phyloP scores from a whole-genome alignment of 2,329 filamentous ascomycete genomes.

The Xylaria multiplex region DNA sequence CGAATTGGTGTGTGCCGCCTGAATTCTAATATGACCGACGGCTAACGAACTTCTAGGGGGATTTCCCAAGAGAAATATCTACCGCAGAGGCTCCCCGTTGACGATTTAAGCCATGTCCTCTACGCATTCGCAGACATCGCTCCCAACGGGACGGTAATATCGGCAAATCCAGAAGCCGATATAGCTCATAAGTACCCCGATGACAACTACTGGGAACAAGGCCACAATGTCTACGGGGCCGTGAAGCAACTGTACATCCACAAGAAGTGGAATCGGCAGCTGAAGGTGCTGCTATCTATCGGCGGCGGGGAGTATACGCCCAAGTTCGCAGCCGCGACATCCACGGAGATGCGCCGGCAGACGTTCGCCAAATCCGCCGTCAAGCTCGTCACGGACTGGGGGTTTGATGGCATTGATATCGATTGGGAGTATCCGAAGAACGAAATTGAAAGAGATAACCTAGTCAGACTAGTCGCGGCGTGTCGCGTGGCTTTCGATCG shows the following conservation, averaged over 20 bases:
- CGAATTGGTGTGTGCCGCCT: constrained; percentile 59
- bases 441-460: constrained; percentile 53
- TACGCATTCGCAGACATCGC: constrained; percentile 65
- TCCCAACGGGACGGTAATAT: constrained; percentile 58
- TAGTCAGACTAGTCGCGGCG: constrained; percentile 55
- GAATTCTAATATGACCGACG: background rate
- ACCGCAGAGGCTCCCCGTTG: constrained; percentile 73
- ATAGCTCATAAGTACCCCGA: constrained; percentile 76
- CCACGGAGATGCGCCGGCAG: constrained; percentile 68
- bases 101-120: constrained; percentile 78
- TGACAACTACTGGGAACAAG: constrained; percentile 58
- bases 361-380: constrained; percentile 76
- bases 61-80: constrained; percentile 63
- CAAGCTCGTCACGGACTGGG: constrained; percentile 74
- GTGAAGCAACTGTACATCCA: constrained; percentile 79
- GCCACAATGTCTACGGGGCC: constrained; percentile 77
- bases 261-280: constrained; percentile 78
- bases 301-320: constrained; percentile 82
- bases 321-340: constrained; percentile 72
- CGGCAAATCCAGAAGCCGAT: constrained; percentile 72
- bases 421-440: constrained; percentile 66
- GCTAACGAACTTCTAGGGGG: constrained; percentile 48
- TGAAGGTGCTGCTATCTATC: constrained; percentile 84
- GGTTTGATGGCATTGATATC: constrained; percentile 66
- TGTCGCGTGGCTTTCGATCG: constrained; percentile 52